A percentile compares a stretch with the other conserved stretches of the same genome.
Evolutionary conservation across 257 asterid genomes (phyloP).

Genomic region (Osmanthus fragrans): DNA sequence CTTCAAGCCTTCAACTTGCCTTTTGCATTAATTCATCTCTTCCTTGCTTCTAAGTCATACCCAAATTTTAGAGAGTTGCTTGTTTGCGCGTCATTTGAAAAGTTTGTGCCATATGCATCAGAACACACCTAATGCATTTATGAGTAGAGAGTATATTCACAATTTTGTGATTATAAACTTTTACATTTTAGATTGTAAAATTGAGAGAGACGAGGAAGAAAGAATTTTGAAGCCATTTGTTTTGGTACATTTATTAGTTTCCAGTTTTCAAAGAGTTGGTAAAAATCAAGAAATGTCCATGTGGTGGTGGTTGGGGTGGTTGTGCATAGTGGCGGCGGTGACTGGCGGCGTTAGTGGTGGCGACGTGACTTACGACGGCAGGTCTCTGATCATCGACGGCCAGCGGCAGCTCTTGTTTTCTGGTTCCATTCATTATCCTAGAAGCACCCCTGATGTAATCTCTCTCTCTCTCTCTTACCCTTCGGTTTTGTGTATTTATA

Average conservation of each 20-base stretch:
- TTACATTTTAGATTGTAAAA: not conserved
- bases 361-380: slow-evolving; percentile 61
- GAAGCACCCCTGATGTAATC: slow-evolving; percentile 84
- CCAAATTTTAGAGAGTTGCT: not conserved
- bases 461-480: slow-evolving; percentile 3
- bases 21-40: slow-evolving; percentile 29
- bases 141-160: not conserved
- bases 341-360: slow-evolving; percentile 34
- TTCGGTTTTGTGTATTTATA: too few relatives aligned
- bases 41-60: slow-evolving; percentile 33
- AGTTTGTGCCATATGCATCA: not conserved
- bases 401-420: slow-evolving; percentile 71
- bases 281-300: slow-evolving; percentile 4
- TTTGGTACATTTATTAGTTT: not conserved
- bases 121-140: not conserved
- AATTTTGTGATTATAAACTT: not conserved
- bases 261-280: not conserved
- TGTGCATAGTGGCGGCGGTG: slow-evolving; percentile 21
- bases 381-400: slow-evolving; percentile 69
- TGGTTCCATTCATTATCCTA: slow-evolving; percentile 87
- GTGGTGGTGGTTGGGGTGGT: slow-evolving; percentile 30
- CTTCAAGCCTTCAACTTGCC: slow-evolving; percentile 11
- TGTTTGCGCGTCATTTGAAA: not conserved
- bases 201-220: not conserved
- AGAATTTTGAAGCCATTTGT: not conserved